Conservation (phyloP, 257 asterid species). For the Solanum infundibuliforme region DNA sequence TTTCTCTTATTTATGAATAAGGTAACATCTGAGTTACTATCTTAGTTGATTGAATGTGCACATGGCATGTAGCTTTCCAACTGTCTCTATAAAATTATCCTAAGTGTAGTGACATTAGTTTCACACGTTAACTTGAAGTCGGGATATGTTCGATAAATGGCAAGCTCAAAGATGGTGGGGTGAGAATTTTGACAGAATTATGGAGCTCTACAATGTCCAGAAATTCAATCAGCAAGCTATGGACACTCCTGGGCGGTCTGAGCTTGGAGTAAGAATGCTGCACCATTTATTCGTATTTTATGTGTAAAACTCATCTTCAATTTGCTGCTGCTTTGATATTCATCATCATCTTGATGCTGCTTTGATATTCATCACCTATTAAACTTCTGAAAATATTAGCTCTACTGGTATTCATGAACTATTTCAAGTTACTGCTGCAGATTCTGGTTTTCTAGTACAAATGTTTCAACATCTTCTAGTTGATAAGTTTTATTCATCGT, state of each 20-base stretch:
- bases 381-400: not conserved
- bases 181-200: slow-evolving; percentile 69
- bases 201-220: slow-evolving; percentile 88
- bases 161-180: slow-evolving; percentile 96
- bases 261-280: slow-evolving; percentile 54
- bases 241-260: slow-evolving; percentile 75
- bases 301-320: not conserved
- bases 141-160: slow-evolving; percentile 79
- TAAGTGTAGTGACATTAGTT: not conserved
- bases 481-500: not conserved
- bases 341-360: not conserved
- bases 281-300: not conserved
- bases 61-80: not conserved
- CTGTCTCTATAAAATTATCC: not conserved
- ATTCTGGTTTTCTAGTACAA: not conserved
- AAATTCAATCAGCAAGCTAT: slow-evolving; percentile 71
- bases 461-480: not conserved
- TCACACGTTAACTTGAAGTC: slow-evolving; percentile 35
- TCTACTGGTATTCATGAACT: not conserved
- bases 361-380: not conserved
- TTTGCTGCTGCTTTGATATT: not conserved
- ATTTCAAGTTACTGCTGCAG: not conserved
- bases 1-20: not conserved
- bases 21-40: not conserved
- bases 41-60: not conserved